Conservation (phyloP, 108 stramenopile genomes). For the Cyclotella atomus region DNA sequence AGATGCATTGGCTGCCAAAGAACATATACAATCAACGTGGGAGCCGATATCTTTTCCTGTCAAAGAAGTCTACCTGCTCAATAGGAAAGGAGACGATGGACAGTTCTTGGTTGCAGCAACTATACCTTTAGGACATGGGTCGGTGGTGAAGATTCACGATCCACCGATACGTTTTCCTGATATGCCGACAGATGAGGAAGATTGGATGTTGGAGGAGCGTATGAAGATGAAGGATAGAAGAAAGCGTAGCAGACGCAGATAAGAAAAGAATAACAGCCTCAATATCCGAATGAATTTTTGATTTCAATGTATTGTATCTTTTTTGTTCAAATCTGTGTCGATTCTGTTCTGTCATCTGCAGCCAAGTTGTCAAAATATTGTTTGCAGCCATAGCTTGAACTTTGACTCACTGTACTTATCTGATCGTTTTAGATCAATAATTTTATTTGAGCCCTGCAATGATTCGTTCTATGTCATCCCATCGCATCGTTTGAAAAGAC, state of each 20-base stretch:
- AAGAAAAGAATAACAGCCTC: too few relatives aligned
- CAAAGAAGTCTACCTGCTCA: constrained; percentile 67
- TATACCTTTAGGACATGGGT: constrained; percentile 39
- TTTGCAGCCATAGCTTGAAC: too few relatives aligned
- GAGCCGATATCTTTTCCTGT: constrained; percentile 54
- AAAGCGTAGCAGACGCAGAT: constrained; percentile 43
- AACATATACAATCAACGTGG: constrained; percentile 52
- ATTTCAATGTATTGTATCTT: too few relatives aligned
- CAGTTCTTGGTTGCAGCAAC: constrained; percentile 73
- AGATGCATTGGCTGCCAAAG: constrained; percentile 61
- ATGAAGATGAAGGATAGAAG: constrained; percentile 68
- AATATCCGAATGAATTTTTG: too few relatives aligned
- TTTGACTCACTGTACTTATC: too few relatives aligned
- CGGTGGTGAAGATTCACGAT: constrained; percentile 37
- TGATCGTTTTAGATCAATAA: too few relatives aligned
- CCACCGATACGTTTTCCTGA: constrained; percentile 61
- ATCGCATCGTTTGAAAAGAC: too few relatives aligned
- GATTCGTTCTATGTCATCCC: too few relatives aligned
- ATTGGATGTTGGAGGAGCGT: constrained; percentile 75
- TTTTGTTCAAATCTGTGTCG: too few relatives aligned
- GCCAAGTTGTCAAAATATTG: too few relatives aligned
- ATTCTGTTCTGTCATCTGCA: too few relatives aligned
- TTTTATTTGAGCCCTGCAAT: too few relatives aligned
- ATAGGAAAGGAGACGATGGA: constrained; percentile 72
- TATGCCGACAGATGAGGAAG: constrained; percentile 77